Evolutionary conservation across 139 green algal genomes (phyloP).

Genomic region (Edaphochlamys debaryana): DNA sequence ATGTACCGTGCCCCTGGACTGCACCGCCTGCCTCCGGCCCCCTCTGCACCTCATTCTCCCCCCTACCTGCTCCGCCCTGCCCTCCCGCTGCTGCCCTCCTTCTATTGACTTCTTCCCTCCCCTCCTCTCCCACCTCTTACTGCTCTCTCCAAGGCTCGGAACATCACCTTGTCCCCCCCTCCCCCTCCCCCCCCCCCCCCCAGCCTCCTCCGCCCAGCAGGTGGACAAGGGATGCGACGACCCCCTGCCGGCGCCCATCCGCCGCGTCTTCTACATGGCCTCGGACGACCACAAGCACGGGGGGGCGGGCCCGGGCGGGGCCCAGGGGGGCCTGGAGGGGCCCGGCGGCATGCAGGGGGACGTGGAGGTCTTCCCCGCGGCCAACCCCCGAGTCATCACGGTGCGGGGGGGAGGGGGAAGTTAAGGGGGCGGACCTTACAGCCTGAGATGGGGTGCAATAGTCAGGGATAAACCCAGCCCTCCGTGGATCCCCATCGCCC

Average conservation of each 20-base stretch:
- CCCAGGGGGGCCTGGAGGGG: neutral
- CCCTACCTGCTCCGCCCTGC: no score
- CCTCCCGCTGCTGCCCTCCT: no score
- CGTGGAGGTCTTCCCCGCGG: constrained; percentile 85
- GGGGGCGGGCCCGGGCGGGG: neutral
- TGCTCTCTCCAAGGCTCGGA: neutral
- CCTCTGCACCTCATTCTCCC: no score
- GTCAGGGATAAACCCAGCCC: no score
- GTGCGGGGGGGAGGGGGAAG: neutral
- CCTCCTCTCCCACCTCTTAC: no score
- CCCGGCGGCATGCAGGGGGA: constrained; percentile 47
- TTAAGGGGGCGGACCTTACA: no score
- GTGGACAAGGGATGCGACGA: constrained; percentile 75
- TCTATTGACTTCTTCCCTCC: no score
- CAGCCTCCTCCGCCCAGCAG: constrained; percentile 10
- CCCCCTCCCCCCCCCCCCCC: neutral
- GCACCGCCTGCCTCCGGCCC: no score
- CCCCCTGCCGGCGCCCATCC: constrained; percentile 83
- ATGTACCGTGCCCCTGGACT: no score
- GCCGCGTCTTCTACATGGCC: constrained; percentile 95
- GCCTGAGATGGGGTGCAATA: no score
- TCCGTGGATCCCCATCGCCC: no score
- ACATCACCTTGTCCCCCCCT: neutral
- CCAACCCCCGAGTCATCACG: constrained; percentile 73
- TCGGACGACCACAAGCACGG: constrained; percentile 12